A percentile compares a stretch with the other conserved stretches of the same genome.
Conservation (phyloP, 2,329 filamentous ascomycete species). For the Cladosporium sp. region DNA sequence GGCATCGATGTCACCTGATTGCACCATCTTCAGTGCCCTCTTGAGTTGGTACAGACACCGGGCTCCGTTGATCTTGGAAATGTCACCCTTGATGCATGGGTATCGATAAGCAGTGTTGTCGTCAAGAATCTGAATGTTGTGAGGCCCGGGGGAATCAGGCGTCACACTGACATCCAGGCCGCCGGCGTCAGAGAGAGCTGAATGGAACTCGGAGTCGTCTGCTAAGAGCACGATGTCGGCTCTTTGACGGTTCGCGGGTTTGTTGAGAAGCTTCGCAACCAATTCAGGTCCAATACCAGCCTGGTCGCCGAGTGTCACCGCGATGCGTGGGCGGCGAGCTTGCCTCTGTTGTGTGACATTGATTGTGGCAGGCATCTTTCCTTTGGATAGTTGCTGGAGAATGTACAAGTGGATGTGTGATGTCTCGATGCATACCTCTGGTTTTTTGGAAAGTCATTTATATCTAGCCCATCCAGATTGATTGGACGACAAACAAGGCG, state of each 20-base stretch:
- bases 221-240: constrained; percentile 23
- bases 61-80: constrained; percentile 18
- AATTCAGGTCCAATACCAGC: constrained; percentile 25
- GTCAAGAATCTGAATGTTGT: constrained; percentile 21
- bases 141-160: background rate
- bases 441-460: background rate
- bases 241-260: constrained; percentile 12
- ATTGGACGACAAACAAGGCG: background rate
- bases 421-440: background rate
- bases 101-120: constrained; percentile 18
- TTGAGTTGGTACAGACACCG: constrained; percentile 23
- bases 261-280: constrained; percentile 22
- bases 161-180: constrained; percentile 1
- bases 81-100: constrained; percentile 1
- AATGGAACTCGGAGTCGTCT: constrained; percentile 16
- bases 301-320: constrained; percentile 23
- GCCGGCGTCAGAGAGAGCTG: constrained; percentile 11
- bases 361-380: background rate
- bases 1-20: constrained; percentile 20
- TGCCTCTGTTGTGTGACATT: background rate
- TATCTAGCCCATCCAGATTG: background rate
- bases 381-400: background rate
- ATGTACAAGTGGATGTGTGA: background rate
- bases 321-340: constrained; percentile 21
- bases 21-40: constrained; percentile 19